Evolutionary conservation across 2,329 filamentous ascomycete species (phyloP).

Genomic region (Talaromyces sp.): DNA sequence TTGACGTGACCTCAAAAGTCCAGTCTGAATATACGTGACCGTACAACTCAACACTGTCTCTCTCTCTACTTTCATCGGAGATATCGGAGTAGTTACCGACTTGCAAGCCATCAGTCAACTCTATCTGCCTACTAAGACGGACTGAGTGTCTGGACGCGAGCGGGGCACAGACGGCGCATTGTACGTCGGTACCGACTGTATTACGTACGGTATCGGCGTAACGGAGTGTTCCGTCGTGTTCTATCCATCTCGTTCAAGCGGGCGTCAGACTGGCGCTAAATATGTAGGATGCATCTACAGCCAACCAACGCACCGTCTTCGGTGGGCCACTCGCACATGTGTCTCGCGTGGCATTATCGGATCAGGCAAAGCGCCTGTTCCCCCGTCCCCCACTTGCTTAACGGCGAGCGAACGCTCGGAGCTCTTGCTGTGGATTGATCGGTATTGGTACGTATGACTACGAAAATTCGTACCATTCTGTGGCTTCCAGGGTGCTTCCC

Average conservation of each 20-base stretch:
- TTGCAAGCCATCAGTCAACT: not conserved
- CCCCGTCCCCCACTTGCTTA: not conserved
- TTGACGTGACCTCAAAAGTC: not conserved
- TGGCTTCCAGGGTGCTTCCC: not conserved
- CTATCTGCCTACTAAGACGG: not conserved
- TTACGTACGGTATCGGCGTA: constrained; percentile 1
- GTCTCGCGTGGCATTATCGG: constrained; percentile 18
- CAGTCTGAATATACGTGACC: not conserved
- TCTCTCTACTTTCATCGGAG: not conserved
- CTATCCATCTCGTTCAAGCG: not conserved
- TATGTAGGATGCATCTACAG: not conserved
- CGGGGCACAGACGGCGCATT: not conserved
- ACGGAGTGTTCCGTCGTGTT: constrained; percentile 1
- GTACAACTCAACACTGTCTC: too few species aligned
- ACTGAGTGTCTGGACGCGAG: not conserved
- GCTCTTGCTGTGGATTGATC: not conserved
- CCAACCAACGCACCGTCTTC: not conserved
- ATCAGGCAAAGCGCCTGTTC: not conserved
- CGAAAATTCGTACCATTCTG: not conserved
- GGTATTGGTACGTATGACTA: not conserved
- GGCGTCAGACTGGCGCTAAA: not conserved
- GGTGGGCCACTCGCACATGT: constrained; percentile 5
- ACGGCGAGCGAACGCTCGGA: not conserved
- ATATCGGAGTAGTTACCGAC: not conserved
- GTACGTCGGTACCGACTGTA: not conserved